Evolutionary conservation across 306 rosid genomes (phyloP).

Genomic region (Cucurbita argyrosperma): DNA sequence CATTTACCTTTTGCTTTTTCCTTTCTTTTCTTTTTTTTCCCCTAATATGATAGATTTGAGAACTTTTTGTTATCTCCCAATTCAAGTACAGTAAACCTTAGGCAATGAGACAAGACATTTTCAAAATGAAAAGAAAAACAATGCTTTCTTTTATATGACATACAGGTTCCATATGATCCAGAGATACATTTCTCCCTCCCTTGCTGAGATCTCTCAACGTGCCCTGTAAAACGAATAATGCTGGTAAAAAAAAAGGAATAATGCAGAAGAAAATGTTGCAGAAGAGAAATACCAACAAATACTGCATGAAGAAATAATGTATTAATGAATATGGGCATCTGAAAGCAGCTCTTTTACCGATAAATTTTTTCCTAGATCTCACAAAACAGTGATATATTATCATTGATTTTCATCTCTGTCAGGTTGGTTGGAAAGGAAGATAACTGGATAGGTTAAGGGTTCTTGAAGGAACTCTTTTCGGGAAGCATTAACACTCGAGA

Average conservation of each 20-base stretch:
- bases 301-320: background rate
- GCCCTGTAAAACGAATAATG: slow-evolving; percentile 53
- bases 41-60: background rate
- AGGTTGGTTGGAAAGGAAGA: background rate
- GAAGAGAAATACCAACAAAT: background rate
- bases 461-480: background rate
- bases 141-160: slow-evolving; percentile 4
- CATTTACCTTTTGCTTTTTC: background rate
- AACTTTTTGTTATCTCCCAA: background rate
- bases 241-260: slow-evolving; percentile 11
- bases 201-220: slow-evolving; percentile 91
- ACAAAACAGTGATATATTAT: background rate
- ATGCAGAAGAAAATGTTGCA: background rate
- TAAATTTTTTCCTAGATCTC: background rate
- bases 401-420: background rate
- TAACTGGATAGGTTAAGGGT: background rate
- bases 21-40: background rate
- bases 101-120: background rate
- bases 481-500: background rate
- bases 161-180: slow-evolving; percentile 59
- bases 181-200: slow-evolving; percentile 58
- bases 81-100: background rate
- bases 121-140: background rate
- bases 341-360: background rate
- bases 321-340: background rate